Percentiles rank a stretch among this genome's conserved stretches.
Evolutionary conservation across 768 basidiomycete species (phyloP).

Genomic region (Collybia nuda): DNA sequence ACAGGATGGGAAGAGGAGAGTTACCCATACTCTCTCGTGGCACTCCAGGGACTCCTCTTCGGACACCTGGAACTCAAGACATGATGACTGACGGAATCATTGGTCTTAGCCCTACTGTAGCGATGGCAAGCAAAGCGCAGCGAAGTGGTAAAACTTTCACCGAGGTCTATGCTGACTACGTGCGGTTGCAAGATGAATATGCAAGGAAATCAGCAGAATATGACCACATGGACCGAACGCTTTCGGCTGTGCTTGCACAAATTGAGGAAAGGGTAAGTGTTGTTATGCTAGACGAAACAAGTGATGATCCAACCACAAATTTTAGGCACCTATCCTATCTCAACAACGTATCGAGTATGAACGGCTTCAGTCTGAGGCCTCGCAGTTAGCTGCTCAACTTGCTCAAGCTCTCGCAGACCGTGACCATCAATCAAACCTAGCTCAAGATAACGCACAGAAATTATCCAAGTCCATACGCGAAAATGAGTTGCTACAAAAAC

Average conservation of each 20-base stretch:
- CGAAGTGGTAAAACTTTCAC: conserved; percentile 88
- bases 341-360: conserved; percentile 92
- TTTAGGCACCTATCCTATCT: conserved; percentile 83
- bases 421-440: conserved; percentile 55
- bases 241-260: conserved; percentile 80
- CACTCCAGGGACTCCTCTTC: conserved; percentile 48
- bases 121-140: conserved; percentile 80
- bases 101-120: conserved; percentile 84
- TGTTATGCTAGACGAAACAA: conserved; percentile 20
- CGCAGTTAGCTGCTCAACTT: conserved; percentile 80
- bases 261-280: conserved; percentile 79
- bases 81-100: conserved; percentile 54
- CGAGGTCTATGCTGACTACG: conserved; percentile 90
- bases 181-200: conserved; percentile 81
- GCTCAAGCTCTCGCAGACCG: conserved; percentile 73
- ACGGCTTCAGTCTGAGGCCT: conserved; percentile 75
- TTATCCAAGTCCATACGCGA: conserved; percentile 57
- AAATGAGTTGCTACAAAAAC: conserved; percentile 67
- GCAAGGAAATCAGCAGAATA: conserved; percentile 79
- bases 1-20: conserved; percentile 72
- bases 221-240: conserved; percentile 78
- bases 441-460: conserved; percentile 65
- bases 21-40: conserved; percentile 54
- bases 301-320: not conserved
- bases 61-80: conserved; percentile 39